Evolutionary conservation across 768 basidiomycete species (phyloP).

Genomic region (Kwoniella bestiolae): DNA sequence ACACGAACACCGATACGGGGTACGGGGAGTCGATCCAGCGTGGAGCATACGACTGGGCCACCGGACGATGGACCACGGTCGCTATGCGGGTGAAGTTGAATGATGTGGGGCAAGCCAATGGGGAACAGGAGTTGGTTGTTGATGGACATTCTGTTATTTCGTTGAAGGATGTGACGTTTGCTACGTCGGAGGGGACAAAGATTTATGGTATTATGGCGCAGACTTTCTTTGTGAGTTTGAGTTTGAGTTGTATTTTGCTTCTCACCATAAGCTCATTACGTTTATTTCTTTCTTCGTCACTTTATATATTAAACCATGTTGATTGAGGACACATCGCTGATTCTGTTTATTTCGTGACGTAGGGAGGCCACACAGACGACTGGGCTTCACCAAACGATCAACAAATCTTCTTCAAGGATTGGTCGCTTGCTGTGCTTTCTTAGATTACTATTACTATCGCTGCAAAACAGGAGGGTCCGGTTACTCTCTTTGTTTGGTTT

Average conservation of each 20-base stretch:
- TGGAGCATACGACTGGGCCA: constrained; percentile 68
- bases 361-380: constrained; percentile 58
- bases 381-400: constrained; percentile 71
- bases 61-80: constrained; percentile 72
- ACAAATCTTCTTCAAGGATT: constrained; percentile 70
- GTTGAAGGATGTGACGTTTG: constrained; percentile 65
- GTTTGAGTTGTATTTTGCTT: not conserved
- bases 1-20: constrained; percentile 61
- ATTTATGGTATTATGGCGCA: constrained; percentile 68
- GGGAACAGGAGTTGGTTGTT: constrained; percentile 72
- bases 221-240: constrained; percentile 73
- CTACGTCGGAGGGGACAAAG: constrained; percentile 62
- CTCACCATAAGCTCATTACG: not conserved
- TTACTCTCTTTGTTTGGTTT: not conserved
- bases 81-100: constrained; percentile 75
- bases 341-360: not conserved
- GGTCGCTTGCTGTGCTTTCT: constrained; percentile 66
- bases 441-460: constrained; percentile 10
- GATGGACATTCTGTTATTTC: constrained; percentile 70
- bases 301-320: too few relatives aligned
- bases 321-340: not conserved
- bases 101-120: constrained; percentile 70
- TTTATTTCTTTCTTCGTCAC: too few relatives aligned
- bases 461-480: not conserved
- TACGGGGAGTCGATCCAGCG: constrained; percentile 67